Conservation (phyloP, 1,139 yeast genomes). For the Zygoascus sp. region DNA sequence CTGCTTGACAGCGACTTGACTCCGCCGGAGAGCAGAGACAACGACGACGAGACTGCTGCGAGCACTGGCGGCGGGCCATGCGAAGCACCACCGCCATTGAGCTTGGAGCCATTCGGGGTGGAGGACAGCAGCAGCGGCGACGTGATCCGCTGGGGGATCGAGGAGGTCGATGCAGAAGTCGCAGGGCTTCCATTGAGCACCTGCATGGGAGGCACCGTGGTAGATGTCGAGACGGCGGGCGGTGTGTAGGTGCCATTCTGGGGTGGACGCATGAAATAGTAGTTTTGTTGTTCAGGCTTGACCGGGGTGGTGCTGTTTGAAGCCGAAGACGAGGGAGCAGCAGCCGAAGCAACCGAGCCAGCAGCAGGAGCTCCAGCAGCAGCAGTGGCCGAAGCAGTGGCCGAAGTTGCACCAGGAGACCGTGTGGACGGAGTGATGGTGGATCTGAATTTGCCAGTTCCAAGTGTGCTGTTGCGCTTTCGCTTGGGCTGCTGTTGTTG, state of each 20-base stretch:
- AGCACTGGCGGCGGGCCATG: too few relatives aligned
- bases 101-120: not conserved
- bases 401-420: too few relatives aligned
- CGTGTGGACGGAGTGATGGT: not conserved
- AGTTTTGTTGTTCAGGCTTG: constrained; percentile 4
- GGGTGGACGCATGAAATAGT: constrained; percentile 3
- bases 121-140: constrained; percentile 9
- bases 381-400: too few relatives aligned
- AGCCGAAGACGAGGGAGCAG: too few relatives aligned
- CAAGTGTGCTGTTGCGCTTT: constrained; percentile 4
- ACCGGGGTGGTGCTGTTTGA: not conserved
- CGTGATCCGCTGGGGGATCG: constrained; percentile 7
- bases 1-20: not conserved
- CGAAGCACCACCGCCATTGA: too few relatives aligned
- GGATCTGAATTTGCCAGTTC: constrained; percentile 11
- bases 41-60: too few relatives aligned
- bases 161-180: not conserved
- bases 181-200: not conserved
- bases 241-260: not conserved
- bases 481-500: constrained; percentile 3
- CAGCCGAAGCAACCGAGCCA: too few relatives aligned
- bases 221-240: not conserved
- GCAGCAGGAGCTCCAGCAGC: too few relatives aligned
- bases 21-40: too few relatives aligned
- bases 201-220: not conserved